Base-by-base conservation (phyloP, 352 stramenopile genomes). In the Phytophthora megakarya region DNA sequence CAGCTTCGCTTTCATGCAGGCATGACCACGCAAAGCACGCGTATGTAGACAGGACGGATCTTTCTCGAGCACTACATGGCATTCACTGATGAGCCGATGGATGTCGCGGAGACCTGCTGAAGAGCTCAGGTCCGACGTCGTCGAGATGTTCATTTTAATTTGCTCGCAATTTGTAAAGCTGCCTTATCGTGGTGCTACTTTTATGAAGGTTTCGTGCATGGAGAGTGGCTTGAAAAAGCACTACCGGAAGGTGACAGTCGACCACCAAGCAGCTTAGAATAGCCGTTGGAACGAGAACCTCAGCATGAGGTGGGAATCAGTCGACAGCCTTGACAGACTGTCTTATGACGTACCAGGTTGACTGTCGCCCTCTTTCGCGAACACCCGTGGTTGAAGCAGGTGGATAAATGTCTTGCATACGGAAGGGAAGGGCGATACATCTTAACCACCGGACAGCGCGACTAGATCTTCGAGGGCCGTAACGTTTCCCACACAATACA, bases 1-100 rank as follows among this genome's bases (percentile, higher is more conserved):
- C 6, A 80, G 45, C 70, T 90, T 90, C 39, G 76, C 76, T 57
- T 92, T 90, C 71, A 93, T 81, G 38, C 67, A 89, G 2, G 84
- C 77, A 39, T 93, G 81, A 16, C 75, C 84, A 5, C 79, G 82
- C 0, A 91, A 73, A 1, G 83, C 81, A 15, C 73, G 77, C 11
- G 82, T 81, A 53, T 88, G 73, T 48, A 93, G 65, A 70, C 79
- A 90, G 5, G 48, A 54, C 12, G 84, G 77, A 6, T 89, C 66
- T 4, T 40, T 19, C 23, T 61, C n/a, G 2, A 92, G 61, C 33
- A 65, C 65, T n/a, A 35, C 51, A 32, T 86, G 66, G 54, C 82
- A 92, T 45, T 90, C 79, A 16, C 37, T 51, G 28, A 93, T 88
- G 5, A 91, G 68, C 23, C 59, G 58, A 19, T 81, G 53, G 55